Evolutionary conservation across 1,139 yeast genomes (phyloP).

Genomic region (Kurtzmaniella quercitrusa): DNA sequence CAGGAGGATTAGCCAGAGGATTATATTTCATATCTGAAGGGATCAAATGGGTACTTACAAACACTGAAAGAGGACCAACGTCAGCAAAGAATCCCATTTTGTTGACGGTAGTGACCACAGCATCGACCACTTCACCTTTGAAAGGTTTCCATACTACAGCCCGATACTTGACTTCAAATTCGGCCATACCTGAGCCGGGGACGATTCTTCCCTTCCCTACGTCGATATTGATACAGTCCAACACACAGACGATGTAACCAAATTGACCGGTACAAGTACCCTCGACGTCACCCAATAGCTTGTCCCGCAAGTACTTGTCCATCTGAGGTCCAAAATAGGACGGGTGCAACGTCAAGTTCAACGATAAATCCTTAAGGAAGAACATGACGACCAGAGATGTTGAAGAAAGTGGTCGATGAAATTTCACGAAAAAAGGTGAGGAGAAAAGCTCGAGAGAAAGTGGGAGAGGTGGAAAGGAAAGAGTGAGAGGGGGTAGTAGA

Average conservation of each 20-base stretch:
- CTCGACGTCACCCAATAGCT: constrained; percentile 90
- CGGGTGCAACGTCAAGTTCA: constrained; percentile 91
- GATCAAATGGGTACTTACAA: constrained; percentile 89
- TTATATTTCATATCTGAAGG: constrained; percentile 93
- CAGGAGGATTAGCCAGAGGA: constrained; percentile 96
- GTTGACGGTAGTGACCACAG: constrained; percentile 88
- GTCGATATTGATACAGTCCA: constrained; percentile 91
- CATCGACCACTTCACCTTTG: constrained; percentile 98
- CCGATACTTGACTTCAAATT: constrained; percentile 90
- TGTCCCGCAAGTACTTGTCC: constrained; percentile 88
- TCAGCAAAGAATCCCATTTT: constrained; percentile 98
- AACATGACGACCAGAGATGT: constrained; percentile 26
- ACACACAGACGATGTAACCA: constrained; percentile 93
- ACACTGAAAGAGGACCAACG: constrained; percentile 94
- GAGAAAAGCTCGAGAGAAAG: background rate
- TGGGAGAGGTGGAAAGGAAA: background rate
- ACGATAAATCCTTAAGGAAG: constrained; percentile 76
- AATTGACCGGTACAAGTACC: constrained; percentile 99
- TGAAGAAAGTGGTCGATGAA: constrained; percentile 20
- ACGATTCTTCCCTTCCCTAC: constrained; percentile 92
- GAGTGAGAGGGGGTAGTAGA: too few relatives aligned
- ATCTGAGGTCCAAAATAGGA: constrained; percentile 97
- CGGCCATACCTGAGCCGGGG: constrained; percentile 91
- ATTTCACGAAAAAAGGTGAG: constrained; percentile 12
- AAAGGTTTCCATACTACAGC: constrained; percentile 99